Evolutionary conservation across 1,139 yeast genomes (phyloP).

Genomic region (Sugiyamaella japonica): DNA sequence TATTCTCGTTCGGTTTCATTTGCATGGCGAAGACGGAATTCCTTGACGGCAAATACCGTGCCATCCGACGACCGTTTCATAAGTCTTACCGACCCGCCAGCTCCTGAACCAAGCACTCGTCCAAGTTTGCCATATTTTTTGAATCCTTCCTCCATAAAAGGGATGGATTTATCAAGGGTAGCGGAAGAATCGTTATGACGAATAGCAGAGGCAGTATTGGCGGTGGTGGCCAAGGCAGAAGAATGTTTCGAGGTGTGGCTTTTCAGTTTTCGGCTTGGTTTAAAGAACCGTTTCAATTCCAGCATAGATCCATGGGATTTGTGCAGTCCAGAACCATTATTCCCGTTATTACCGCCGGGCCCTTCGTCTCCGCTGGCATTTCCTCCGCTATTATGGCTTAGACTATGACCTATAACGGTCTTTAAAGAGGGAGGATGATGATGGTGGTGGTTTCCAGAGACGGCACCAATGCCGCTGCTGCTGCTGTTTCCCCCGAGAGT

Average conservation of each 20-base stretch:
- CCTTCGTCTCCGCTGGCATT: conserved; percentile 11
- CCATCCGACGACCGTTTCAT: conserved; percentile 78
- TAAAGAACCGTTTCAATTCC: conserved; percentile 45
- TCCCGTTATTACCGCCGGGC: not conserved
- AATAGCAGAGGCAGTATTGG: conserved; percentile 24
- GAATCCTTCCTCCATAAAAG: conserved; percentile 45
- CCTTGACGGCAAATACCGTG: conserved; percentile 93
- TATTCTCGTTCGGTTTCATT: conserved; percentile 88
- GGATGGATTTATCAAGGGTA: conserved; percentile 29
- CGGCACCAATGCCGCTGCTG: not conserved
- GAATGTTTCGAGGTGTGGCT: conserved; percentile 17
- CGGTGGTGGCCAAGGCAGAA: conserved; percentile 20
- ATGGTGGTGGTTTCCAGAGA: not conserved
- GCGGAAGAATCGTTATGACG: conserved; percentile 21
- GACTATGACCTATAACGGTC: conserved; percentile 8
- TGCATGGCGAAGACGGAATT: conserved; percentile 81
- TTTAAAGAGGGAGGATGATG: conserved; percentile 7
- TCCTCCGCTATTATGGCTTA: conserved; percentile 7
- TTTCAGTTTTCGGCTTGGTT: conserved; percentile 26
- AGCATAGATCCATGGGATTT: conserved; percentile 40
- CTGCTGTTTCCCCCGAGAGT: not conserved
- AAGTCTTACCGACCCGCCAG: conserved; percentile 94
- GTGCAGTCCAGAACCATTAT: conserved; percentile 6
- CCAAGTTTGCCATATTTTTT: conserved; percentile 90
- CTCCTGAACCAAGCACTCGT: conserved; percentile 91